A percentile compares a stretch with the other conserved stretches of the same genome.
Evolutionary conservation across 306 rosid species (phyloP).

Genomic region (Abrus pulchellus): DNA sequence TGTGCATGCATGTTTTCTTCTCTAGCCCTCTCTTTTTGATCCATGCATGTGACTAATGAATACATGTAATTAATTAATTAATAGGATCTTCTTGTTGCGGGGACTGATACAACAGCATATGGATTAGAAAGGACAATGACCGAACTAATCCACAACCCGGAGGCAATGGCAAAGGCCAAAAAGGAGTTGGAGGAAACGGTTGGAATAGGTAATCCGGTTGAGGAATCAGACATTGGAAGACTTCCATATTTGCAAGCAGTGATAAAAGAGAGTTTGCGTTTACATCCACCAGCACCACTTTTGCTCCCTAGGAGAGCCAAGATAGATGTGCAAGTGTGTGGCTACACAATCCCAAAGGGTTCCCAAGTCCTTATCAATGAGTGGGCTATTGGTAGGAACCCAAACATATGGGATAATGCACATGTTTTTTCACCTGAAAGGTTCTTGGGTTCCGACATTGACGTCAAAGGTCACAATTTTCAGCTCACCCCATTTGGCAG

Average conservation of each 20-base stretch:
- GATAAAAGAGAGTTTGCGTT: conserved; percentile 61
- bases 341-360: too few species aligned
- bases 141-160: conserved; percentile 53
- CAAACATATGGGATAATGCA: too few species aligned
- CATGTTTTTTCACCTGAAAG: too few species aligned
- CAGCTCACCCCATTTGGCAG: conserved; percentile 63
- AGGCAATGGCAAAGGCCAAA: conserved; percentile 53
- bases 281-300: conserved; percentile 58
- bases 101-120: conserved; percentile 64
- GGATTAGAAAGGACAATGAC: conserved; percentile 67
- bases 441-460: too few species aligned
- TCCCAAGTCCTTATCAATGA: too few species aligned
- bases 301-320: conserved; percentile 67
- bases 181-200: conserved; percentile 53
- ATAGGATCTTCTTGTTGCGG: conserved; percentile 65
- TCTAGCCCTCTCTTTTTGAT: background rate
- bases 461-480: conserved; percentile 65
- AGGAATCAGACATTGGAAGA: conserved; percentile 61
- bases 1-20: too few species aligned
- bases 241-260: conserved; percentile 70
- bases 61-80: too few species aligned
- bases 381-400: too few species aligned
- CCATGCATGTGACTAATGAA: too few species aligned
- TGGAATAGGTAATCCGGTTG: conserved; percentile 60
- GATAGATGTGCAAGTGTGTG: too few species aligned